Evolutionary conservation across 2,329 filamentous ascomycete species (phyloP).

Genomic region (Calcarisporium arbuscula): DNA sequence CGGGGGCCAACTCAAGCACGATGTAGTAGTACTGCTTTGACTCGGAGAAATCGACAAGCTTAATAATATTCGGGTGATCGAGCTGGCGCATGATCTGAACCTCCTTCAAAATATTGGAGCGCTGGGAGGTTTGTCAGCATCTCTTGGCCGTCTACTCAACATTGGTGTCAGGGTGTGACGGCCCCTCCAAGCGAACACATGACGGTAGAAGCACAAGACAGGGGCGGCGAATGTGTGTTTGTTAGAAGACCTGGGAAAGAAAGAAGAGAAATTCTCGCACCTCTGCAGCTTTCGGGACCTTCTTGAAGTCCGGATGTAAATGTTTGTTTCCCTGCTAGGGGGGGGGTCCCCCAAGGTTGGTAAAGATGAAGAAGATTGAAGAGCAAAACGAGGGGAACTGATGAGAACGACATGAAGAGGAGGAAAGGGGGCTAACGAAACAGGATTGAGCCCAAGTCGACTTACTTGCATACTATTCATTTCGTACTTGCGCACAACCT

Average conservation of each 20-base stretch:
- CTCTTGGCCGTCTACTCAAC: conserved; percentile 9
- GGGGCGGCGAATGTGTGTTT: conserved; percentile 18
- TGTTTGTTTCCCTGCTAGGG: conserved; percentile 73
- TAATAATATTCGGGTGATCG: conserved; percentile 93
- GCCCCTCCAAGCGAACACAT: neutral
- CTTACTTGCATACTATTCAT: conserved; percentile 99
- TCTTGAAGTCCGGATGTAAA: conserved; percentile 94
- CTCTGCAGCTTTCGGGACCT: conserved; percentile 92
- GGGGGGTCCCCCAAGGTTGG: conserved; percentile 44
- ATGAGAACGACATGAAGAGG: conserved; percentile 5
- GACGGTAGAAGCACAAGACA: conserved; percentile 14
- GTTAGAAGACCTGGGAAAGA: conserved; percentile 24
- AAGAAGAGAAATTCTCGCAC: conserved; percentile 61
- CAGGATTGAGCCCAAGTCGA: conserved; percentile 25
- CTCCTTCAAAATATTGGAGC: conserved; percentile 96
- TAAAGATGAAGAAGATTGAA: conserved; percentile 29
- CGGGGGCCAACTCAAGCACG: conserved; percentile 87
- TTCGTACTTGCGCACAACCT: conserved; percentile 97
- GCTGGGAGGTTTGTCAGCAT: conserved; percentile 46
- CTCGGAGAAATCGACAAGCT: conserved; percentile 88
- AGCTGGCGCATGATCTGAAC: conserved; percentile 98
- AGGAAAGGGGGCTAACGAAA: conserved; percentile 15
- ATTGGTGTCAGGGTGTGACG: conserved; percentile 4
- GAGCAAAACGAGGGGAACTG: conserved; percentile 11
- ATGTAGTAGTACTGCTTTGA: conserved; percentile 97